Evolutionary conservation across 2,329 filamentous ascomycete genomes (phyloP), one percentile per base, ranked within the genome.

Genomic region (Fusarium ramigenum): DNA sequence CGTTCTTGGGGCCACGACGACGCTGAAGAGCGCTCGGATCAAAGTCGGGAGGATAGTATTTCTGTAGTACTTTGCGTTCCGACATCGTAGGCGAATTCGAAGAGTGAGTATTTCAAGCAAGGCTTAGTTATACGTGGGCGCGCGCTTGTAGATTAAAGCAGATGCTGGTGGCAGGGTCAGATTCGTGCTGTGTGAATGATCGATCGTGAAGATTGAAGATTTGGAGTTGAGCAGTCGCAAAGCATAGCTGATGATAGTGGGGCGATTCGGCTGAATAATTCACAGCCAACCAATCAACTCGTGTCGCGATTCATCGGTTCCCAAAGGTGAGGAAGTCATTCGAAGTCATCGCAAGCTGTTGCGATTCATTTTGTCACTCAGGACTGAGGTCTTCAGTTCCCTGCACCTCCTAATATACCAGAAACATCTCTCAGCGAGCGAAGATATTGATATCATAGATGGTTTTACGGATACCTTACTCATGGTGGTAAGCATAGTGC

Each of bases 11-110:
- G 34, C 85, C 91, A 73, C 89, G 90, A 70, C 90, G 91, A 23
- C 93, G 91, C 32, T 88, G 87, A 83, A 98, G 89, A 78, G 93
- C 91, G 32, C 91, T 91, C 18, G 96, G 96, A 83, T 99, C 96
- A 83, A 98, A 99, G 82, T 98, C 94, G 85, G 83, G 93, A 83
- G 89, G 89, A 77, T 88, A 91, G 81, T 89, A 90, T 80, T 90
- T 89, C 72, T 81, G 78, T 83, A 95, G 87, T 54, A 96, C 93
- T 84, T 96, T 96, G 78, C 93, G 91, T 85, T 97, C 94, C 75
- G 93, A 95, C 94, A 96, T 96, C 77, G 76, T 85, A 84, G 79
- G 32, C 70, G 57, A 39, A 37, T 32, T 36, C 8, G 19, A 19
- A 21, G 32, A 43, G 9, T 14, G 9, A 10, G 25, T 21, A 1